phyloP scores from a whole-genome alignment of 331 rosid genomes.

The Prunus yedoensis region DNA sequence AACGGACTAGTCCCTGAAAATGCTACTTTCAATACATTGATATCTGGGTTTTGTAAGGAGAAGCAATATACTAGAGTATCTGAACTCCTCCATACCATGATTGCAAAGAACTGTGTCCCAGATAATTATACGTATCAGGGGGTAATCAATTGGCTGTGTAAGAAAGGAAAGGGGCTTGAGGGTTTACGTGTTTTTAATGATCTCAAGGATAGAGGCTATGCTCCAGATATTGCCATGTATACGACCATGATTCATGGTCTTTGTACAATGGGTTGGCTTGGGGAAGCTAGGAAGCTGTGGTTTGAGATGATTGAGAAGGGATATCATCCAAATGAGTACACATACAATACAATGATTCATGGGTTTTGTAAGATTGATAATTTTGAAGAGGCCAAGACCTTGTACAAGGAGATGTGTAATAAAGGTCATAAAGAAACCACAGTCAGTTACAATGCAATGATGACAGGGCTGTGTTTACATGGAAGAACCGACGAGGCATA shows the following conservation, averaged over 20 bases:
- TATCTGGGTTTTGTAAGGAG: slow-evolving; percentile 52
- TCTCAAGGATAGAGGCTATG: slow-evolving; percentile 72
- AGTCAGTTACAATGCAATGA: slow-evolving; percentile 47
- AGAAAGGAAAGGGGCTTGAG: slow-evolving; percentile 35
- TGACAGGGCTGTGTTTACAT: slow-evolving; percentile 50
- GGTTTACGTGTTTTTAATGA: slow-evolving; percentile 55
- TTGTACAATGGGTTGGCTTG: slow-evolving; percentile 42
- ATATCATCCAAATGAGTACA: slow-evolving; percentile 52
- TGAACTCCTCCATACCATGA: slow-evolving; percentile 71
- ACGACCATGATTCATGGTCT: slow-evolving; percentile 63
- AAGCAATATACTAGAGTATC: slow-evolving; percentile 43
- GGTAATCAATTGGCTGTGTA: slow-evolving; percentile 52
- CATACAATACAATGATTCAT: slow-evolving; percentile 51
- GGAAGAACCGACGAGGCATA: slow-evolving; percentile 55
- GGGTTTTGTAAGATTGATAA: slow-evolving; percentile 46
- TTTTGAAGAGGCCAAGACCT: slow-evolving; percentile 43
- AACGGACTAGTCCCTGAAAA: slow-evolving; percentile 50
- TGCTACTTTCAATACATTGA: slow-evolving; percentile 47
- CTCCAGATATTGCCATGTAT: slow-evolving; percentile 63
- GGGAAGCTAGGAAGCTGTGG: slow-evolving; percentile 71
- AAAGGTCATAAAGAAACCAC: slow-evolving; percentile 49
- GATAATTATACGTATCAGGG: slow-evolving; percentile 55
- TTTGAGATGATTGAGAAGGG: slow-evolving; percentile 78
- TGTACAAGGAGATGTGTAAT: slow-evolving; percentile 50
- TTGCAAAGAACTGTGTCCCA: slow-evolving; percentile 39